A percentile compares a stretch with the other conserved stretches of the same genome.
phyloP scores from a whole-genome alignment of 2,329 filamentous ascomycete genomes.

The Volutella citrinella region DNA sequence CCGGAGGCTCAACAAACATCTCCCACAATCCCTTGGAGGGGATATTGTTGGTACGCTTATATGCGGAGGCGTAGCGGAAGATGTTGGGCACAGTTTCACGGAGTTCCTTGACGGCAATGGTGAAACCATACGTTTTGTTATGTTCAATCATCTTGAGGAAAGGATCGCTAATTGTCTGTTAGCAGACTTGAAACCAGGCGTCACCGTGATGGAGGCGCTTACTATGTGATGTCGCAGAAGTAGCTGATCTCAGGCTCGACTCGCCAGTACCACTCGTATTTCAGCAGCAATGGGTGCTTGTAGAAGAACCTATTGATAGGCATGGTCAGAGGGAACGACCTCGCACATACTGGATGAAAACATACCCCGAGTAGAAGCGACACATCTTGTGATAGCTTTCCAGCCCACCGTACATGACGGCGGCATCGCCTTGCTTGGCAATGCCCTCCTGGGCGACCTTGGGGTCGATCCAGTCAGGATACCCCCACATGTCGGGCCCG shows the following conservation, averaged over 20 bases:
- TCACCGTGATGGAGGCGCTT: too few relatives aligned
- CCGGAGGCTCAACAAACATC: conserved; percentile 86
- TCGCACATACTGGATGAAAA: too few relatives aligned
- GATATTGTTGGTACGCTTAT: conserved; percentile 88
- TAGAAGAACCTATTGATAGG: conserved; percentile 74
- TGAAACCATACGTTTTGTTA: conserved; percentile 99
- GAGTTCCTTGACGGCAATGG: conserved; percentile 96
- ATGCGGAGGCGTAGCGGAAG: conserved; percentile 97
- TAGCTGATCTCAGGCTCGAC: conserved; percentile 99
- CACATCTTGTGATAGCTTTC: conserved; percentile 99
- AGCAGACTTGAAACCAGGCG: conserved; percentile 11
- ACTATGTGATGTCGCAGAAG: conserved; percentile 99
- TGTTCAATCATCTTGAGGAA: conserved; percentile 90
- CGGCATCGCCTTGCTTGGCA: conserved; percentile 90
- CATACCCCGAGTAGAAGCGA: conserved; percentile 94
- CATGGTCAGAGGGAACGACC: too few relatives aligned
- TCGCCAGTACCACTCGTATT: conserved; percentile 99
- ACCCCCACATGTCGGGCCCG: conserved; percentile 88
- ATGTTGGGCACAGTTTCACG: conserved; percentile 98
- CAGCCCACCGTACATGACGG: conserved; percentile 99
- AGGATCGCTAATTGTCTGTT: conserved; percentile 83
- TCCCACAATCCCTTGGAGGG: conserved; percentile 94
- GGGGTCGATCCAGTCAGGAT: conserved; percentile 91
- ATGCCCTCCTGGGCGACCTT: conserved; percentile 96
- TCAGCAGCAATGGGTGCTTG: conserved; percentile 89